Percentiles rank a stretch among this genome's conserved stretches.
Conservation (phyloP, 1,284 basidiomycete genomes). For the Abortiporus biennis region DNA sequence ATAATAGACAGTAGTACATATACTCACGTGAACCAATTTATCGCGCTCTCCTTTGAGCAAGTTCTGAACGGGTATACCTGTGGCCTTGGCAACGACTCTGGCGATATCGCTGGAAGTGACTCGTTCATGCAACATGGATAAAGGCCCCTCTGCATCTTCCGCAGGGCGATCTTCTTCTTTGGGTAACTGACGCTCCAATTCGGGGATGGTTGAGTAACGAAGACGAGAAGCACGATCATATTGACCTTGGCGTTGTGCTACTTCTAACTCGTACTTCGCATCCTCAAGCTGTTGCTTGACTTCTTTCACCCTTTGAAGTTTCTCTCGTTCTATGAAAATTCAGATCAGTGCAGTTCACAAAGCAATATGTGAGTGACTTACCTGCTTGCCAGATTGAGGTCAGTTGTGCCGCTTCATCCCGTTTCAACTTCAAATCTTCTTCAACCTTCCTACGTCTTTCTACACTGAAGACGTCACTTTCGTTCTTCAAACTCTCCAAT, state of each 20-base stretch:
- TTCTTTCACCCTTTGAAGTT: constrained; percentile 74
- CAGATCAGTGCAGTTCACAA: background rate
- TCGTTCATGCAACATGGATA: constrained; percentile 76
- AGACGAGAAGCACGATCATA: constrained; percentile 80
- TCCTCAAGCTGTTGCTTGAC: constrained; percentile 79
- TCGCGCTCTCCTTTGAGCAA: constrained; percentile 87
- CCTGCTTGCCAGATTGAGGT: constrained; percentile 71
- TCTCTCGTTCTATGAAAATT: constrained; percentile 52
- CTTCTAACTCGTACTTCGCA: constrained; percentile 82
- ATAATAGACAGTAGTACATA: background rate
- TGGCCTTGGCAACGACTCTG: constrained; percentile 82
- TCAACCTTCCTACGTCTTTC: constrained; percentile 71
- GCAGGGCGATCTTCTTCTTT: constrained; percentile 44
- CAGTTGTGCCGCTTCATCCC: constrained; percentile 56
- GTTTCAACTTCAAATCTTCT: constrained; percentile 50
- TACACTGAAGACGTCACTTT: constrained; percentile 76
- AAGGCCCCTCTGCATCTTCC: constrained; percentile 36
- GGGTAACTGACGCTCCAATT: constrained; percentile 73
- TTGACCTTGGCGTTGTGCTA: constrained; percentile 80
- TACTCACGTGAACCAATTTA: constrained; percentile 78
- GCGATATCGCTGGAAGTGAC: constrained; percentile 89
- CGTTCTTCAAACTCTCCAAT: constrained; percentile 84
- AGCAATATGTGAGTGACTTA: constrained; percentile 20
- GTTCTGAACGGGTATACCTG: constrained; percentile 89
- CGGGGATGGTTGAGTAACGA: constrained; percentile 81